Percentiles rank a stretch among this genome's conserved stretches.
These are phyloP conservation scores for Austroboletus rostrupii DNA, from an alignment of 1,284 basidiomycete species.

Conservation along the genomic window DNA sequence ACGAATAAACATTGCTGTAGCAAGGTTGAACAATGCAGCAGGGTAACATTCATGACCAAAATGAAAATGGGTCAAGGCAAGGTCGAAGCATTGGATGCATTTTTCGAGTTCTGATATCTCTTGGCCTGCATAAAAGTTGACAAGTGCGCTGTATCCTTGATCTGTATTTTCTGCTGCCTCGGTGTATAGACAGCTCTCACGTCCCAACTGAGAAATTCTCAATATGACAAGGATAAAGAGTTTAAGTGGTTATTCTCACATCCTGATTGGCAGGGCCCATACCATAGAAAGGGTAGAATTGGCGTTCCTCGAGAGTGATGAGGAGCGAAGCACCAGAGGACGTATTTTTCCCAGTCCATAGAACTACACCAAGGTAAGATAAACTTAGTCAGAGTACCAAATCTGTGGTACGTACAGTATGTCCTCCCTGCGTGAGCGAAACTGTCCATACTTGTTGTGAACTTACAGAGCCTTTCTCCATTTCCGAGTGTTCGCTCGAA, in stretches of 20 bases:
- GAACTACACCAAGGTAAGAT: no score
- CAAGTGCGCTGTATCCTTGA: background rate
- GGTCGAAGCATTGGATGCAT: background rate
- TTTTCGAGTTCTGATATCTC: background rate
- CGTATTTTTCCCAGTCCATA: background rate
- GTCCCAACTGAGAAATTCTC: background rate
- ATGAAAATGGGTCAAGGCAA: background rate
- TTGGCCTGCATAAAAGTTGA: background rate
- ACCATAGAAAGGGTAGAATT: no score
- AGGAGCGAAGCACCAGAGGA: background rate
- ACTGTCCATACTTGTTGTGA: no score
- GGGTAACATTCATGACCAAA: background rate
- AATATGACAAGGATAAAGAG: no score
- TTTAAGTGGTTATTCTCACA: background rate
- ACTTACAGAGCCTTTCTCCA: background rate
- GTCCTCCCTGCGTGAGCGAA: no score
- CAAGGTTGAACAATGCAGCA: background rate
- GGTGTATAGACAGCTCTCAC: background rate
- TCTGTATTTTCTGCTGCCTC: background rate
- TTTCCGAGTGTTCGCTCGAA: background rate
- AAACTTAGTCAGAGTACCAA: no score
- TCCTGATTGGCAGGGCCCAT: no score
- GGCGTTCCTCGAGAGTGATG: background rate
- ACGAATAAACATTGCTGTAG: background rate
- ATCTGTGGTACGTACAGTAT: no score